These are phyloP conservation scores for Myxozyma neotropica DNA, from an alignment of 805 yeast genomes.

Conservation along the genomic window DNA sequence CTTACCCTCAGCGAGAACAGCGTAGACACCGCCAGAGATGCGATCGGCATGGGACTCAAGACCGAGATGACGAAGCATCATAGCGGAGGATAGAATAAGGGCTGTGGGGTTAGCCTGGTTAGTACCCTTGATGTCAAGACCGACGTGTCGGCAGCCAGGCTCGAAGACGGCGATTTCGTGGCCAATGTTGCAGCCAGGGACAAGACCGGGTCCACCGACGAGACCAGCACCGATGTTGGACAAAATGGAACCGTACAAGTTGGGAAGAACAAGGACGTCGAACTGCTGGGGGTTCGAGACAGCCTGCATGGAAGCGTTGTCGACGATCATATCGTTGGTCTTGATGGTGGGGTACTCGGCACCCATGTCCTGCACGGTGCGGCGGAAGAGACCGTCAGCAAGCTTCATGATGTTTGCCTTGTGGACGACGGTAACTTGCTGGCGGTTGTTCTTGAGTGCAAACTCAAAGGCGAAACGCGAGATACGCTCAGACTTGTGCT, in stretches of 20 bases:
- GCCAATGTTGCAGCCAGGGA: slow-evolving; percentile 98
- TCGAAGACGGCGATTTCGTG: slow-evolving; percentile 97
- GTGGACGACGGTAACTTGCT: slow-evolving; percentile 93
- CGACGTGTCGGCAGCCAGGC: slow-evolving; percentile 97
- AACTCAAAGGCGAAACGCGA: slow-evolving; percentile 97
- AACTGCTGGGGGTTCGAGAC: slow-evolving; percentile 98
- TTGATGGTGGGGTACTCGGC: slow-evolving; percentile 79
- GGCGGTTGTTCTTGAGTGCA: slow-evolving; percentile 89
- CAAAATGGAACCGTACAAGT: slow-evolving; percentile 95
- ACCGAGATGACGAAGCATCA: slow-evolving; percentile 95
- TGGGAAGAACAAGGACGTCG: slow-evolving; percentile 96
- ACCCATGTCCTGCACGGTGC: slow-evolving; percentile 85
- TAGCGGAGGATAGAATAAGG: slow-evolving; percentile 85
- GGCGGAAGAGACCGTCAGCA: slow-evolving; percentile 97
- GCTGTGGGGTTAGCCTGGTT: slow-evolving; percentile 98
- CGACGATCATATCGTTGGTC: slow-evolving; percentile 93
- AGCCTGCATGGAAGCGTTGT: slow-evolving; percentile 99
- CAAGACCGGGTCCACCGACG: slow-evolving; percentile 98
- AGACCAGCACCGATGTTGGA: slow-evolving; percentile 97
- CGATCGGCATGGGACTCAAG: slow-evolving; percentile 80
- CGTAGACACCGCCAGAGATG: slow-evolving; percentile 85
- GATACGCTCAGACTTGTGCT: slow-evolving; percentile 92
- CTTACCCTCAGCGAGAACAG: slow-evolving; percentile 86
- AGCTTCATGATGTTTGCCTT: slow-evolving; percentile 99
- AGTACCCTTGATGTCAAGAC: slow-evolving; percentile 92